Percentiles rank a stretch among this genome's conserved stretches.
Evolutionary conservation across 768 basidiomycete species (phyloP).

Genomic region (Ramaria sp.): DNA sequence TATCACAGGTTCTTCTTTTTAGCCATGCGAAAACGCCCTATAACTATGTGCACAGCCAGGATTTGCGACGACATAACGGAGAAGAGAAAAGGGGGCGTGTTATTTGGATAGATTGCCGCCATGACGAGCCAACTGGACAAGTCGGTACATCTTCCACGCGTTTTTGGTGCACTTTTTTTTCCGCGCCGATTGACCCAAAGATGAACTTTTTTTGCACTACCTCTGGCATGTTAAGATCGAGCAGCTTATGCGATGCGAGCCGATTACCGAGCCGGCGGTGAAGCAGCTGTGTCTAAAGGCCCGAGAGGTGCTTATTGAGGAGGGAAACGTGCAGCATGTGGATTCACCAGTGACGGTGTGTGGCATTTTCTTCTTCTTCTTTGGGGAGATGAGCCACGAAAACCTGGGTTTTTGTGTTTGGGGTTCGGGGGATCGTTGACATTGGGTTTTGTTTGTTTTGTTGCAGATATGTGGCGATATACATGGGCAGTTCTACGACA

Average conservation of each 20-base stretch:
- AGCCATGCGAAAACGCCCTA: too few relatives aligned
- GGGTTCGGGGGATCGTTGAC: too few relatives aligned
- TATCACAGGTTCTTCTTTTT: too few relatives aligned
- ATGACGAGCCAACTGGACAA: slow-evolving; percentile 1
- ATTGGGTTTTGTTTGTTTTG: too few relatives aligned
- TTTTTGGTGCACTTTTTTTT: neutral
- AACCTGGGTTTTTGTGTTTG: too few relatives aligned
- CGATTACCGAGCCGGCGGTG: slow-evolving; percentile 92
- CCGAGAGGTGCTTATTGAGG: slow-evolving; percentile 92
- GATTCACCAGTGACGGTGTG: slow-evolving; percentile 92
- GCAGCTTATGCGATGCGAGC: slow-evolving; percentile 86
- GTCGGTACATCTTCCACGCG: slow-evolving; percentile 2
- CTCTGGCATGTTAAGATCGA: too few relatives aligned
- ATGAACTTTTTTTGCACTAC: too few relatives aligned
- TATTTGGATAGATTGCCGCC: neutral
- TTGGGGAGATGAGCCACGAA: too few relatives aligned
- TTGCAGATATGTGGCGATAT: slow-evolving; percentile 95
- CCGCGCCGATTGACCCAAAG: neutral
- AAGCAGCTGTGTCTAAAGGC: slow-evolving; percentile 94
- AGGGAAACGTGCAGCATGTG: slow-evolving; percentile 93
- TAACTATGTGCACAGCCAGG: too few relatives aligned
- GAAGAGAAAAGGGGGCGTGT: neutral
- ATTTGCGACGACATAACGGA: too few relatives aligned
- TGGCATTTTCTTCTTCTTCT: slow-evolving; percentile 19
- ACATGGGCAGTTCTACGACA: slow-evolving; percentile 94